Base-by-base conservation (phyloP, 495 filamentous ascomycete species). In the Aspergillus funiculosus region DNA sequence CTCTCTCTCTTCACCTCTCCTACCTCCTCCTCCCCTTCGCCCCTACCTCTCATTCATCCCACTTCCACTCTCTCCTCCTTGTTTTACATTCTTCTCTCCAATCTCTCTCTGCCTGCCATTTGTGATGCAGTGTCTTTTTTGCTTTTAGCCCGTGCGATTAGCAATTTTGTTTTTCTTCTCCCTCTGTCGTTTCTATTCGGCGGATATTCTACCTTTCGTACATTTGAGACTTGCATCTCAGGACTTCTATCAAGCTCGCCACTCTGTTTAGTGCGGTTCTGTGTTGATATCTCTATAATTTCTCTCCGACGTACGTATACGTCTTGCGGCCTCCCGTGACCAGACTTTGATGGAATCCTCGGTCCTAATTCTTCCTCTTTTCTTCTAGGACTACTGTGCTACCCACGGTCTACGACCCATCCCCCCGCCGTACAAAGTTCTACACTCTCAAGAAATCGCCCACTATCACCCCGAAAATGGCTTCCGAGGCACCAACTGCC, bases 401-500 rank as follows among this genome's bases (percentile, higher is more conserved):
- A n/a, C n/a, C n/a, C n/a, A n/a, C 7, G 10, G 18, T 38, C 35
- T 38, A 20, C 9, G 9, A 13, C 5, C 6, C 11, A 20, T 17
- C 20, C 21, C 6, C 25, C 11, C 10, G 20, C 4, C 14, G 14
- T 15, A 47, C 26, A 47, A 25, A 29, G 6, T 6, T 13, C 11
- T 25, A 5, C 19, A 6, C 18, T 17, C 9, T 10, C 49, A 39
- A 48, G 29, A 32, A 43, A 42, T 45, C 19, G 18, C 50, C 35
- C 38, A 13, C 42, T 14, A 31, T 46, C 43, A 39, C 31, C 41
- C 52, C 59, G 61, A 39, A n/a, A 42, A 79, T 77, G 74, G 63
- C 73, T 54, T 57, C 74, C 31, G 69, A 78, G 57, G 44, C 59
- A 20, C 55, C 67, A 35, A 60, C 56, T 32, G 56, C 63, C 48